Conservation (phyloP, 345 rosid genomes). For the Raphanus sativus region DNA sequence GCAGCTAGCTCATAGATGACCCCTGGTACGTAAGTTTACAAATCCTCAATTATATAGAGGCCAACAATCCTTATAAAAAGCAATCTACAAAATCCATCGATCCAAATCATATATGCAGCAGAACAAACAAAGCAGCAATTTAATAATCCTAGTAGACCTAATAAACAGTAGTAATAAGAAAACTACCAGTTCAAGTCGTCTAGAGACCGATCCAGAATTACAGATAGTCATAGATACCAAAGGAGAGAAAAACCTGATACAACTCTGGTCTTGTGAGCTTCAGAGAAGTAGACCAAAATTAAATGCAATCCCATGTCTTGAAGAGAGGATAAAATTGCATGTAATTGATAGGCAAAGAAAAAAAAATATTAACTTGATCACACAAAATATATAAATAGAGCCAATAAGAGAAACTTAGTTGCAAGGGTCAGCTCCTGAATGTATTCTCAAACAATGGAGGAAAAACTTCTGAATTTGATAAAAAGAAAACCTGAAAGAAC, state of each 20-base stretch:
- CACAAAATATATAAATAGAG: not conserved
- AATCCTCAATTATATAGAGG: not conserved
- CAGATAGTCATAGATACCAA: not conserved
- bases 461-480: too few species aligned
- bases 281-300: not conserved
- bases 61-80: not conserved
- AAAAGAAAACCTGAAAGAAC: not conserved
- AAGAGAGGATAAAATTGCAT: not conserved
- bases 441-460: too few species aligned
- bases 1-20: not conserved
- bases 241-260: not conserved
- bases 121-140: not conserved
- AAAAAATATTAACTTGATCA: not conserved
- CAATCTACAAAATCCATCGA: not conserved
- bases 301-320: not conserved
- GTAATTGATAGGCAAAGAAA: not conserved
- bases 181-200: not conserved
- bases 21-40: not conserved
- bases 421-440: too few species aligned
- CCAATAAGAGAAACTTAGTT: too few species aligned
- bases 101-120: not conserved
- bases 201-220: too few species aligned
- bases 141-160: not conserved
- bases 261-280: not conserved
- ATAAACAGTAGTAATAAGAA: not conserved